Evolutionary conservation across 257 asterid genomes (phyloP).

Genomic region (Rehmannia glutinosa): DNA sequence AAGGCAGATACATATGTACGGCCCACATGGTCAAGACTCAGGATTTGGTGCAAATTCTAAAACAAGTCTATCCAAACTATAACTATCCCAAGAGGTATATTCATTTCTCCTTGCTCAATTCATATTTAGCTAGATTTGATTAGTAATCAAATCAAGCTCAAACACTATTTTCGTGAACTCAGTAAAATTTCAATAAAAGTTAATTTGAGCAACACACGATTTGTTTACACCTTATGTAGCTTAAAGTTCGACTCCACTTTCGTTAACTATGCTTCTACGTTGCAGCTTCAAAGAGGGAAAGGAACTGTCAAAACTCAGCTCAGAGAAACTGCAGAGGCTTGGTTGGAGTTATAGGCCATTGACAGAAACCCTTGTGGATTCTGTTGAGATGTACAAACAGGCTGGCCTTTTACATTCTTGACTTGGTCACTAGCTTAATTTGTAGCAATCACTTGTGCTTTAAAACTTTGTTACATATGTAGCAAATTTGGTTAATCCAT

Average conservation of each 20-base stretch:
- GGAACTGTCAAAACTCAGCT: slow-evolving; percentile 17
- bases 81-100: slow-evolving; percentile 69
- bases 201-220: too few relatives aligned
- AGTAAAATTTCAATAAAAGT: too few relatives aligned
- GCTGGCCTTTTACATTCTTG: slow-evolving; percentile 31
- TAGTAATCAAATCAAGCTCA: too few relatives aligned
- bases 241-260: too few relatives aligned
- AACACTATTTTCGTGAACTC: too few relatives aligned
- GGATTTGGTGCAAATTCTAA: slow-evolving; percentile 46
- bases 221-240: too few relatives aligned
- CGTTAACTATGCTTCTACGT: neutral
- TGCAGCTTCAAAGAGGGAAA: slow-evolving; percentile 49
- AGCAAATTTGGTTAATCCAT: too few relatives aligned
- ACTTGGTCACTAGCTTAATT: neutral
- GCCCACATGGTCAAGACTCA: slow-evolving; percentile 29
- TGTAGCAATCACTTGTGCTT: too few relatives aligned
- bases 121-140: neutral
- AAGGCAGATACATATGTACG: slow-evolving; percentile 70
- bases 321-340: slow-evolving; percentile 55
- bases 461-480: too few relatives aligned
- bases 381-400: slow-evolving; percentile 61
- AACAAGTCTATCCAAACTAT: slow-evolving; percentile 45
- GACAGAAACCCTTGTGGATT: slow-evolving; percentile 54
- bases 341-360: slow-evolving; percentile 67
- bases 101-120: neutral